A percentile compares a stretch with the other conserved stretches of the same genome.
phyloP scores from a whole-genome alignment of 2,329 filamentous ascomycete species.

The Emericellopsis cladophorae region DNA sequence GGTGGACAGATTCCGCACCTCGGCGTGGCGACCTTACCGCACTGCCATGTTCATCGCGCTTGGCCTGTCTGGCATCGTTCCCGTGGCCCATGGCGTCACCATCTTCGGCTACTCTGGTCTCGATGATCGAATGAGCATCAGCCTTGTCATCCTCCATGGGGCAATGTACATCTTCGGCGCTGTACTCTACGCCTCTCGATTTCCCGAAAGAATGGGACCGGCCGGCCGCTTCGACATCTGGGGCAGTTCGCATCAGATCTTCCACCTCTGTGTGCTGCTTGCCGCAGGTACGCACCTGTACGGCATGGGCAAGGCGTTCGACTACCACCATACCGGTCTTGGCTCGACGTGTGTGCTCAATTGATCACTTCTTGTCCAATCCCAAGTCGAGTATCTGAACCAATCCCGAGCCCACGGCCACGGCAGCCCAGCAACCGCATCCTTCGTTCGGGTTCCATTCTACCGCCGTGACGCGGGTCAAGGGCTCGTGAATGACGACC shows the following conservation, averaged over 20 bases:
- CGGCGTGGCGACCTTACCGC: constrained; percentile 72
- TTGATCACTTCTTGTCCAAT: constrained; percentile 16
- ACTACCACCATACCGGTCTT: constrained; percentile 60
- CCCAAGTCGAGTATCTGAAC: constrained; percentile 55
- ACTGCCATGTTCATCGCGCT: constrained; percentile 83
- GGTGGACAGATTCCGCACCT: constrained; percentile 72
- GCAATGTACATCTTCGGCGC: constrained; percentile 78
- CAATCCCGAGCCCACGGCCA: constrained; percentile 53
- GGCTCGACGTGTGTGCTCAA: constrained; percentile 32
- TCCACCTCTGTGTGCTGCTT: constrained; percentile 77
- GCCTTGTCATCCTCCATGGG: constrained; percentile 71
- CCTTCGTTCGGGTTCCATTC: constrained; percentile 56
- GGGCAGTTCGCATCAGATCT: constrained; percentile 92
- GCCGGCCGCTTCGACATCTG: constrained; percentile 70
- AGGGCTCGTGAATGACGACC: constrained; percentile 45
- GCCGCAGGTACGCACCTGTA: constrained; percentile 73
- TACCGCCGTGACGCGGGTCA: constrained; percentile 47
- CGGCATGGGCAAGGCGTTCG: constrained; percentile 73
- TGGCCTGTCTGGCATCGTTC: constrained; percentile 72
- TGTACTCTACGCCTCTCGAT: constrained; percentile 68
- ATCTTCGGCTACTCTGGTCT: constrained; percentile 56
- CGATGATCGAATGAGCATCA: constrained; percentile 62
- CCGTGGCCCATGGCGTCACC: constrained; percentile 63
- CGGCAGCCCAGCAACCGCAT: constrained; percentile 56
- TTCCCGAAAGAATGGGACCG: constrained; percentile 71